phyloP scores from a whole-genome alignment of 2,329 filamentous ascomycete species.

The Delphinella strobiligena region DNA sequence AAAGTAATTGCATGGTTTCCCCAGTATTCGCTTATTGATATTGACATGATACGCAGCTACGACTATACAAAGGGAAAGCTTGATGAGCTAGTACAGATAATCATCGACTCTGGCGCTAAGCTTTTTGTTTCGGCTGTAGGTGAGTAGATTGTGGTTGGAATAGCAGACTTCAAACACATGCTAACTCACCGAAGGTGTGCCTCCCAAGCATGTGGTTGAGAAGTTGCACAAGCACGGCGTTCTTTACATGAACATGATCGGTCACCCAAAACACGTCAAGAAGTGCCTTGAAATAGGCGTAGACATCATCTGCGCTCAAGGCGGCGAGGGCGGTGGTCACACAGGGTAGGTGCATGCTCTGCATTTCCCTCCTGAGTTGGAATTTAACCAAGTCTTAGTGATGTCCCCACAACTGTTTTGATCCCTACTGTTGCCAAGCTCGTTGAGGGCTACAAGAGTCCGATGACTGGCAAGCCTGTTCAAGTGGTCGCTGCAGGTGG shows the following conservation, averaged over 20 bases:
- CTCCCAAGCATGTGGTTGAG: constrained; percentile 79
- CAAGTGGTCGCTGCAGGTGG: constrained; percentile 90
- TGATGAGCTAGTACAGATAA: constrained; percentile 74
- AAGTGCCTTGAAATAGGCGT: constrained; percentile 88
- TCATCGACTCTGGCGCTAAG: constrained; percentile 82
- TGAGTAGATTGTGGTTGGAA: constrained; percentile 4
- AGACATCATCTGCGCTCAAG: constrained; percentile 97
- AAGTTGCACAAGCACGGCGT: constrained; percentile 77
- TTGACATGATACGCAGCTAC: no score
- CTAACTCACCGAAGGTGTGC: constrained; percentile 37
- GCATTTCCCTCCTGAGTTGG: no score
- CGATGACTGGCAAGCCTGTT: constrained; percentile 75
- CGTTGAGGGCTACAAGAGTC: constrained; percentile 68
- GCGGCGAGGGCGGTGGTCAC: constrained; percentile 93
- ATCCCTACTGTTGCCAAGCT: constrained; percentile 85
- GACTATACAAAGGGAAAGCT: constrained; percentile 99
- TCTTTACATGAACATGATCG: constrained; percentile 99
- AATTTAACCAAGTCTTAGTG: constrained; percentile 37
- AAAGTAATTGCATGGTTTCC: no score
- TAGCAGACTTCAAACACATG: no score
- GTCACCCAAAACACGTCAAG: constrained; percentile 96
- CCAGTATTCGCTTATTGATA: no score
- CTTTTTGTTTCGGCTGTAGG: constrained; percentile 96
- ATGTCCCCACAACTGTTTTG: constrained; percentile 81
- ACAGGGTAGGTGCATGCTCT: constrained; percentile 41